Conservation (phyloP, 768 basidiomycete species). For the Arthromyces matolae region DNA sequence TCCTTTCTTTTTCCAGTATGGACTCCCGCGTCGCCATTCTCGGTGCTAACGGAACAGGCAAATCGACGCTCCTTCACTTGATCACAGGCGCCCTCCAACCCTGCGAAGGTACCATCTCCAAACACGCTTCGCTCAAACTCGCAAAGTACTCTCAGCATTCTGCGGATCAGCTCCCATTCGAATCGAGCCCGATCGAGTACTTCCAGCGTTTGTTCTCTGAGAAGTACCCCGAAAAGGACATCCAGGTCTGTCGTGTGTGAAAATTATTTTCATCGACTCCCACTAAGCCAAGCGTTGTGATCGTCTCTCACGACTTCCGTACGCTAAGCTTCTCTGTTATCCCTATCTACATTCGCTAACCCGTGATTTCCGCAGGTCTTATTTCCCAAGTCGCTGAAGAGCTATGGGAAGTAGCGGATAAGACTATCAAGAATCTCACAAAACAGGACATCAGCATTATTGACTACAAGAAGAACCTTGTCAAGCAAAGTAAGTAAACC, state of each 20-base stretch:
- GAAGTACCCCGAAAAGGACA: conserved; percentile 93
- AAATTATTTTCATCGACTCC: background rate
- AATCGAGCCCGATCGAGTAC: conserved; percentile 88
- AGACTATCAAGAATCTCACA: conserved; percentile 89
- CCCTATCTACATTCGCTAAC: background rate
- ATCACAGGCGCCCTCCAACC: conserved; percentile 84
- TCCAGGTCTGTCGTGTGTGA: conserved; percentile 48
- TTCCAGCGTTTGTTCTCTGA: conserved; percentile 75
- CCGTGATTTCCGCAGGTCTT: conserved; percentile 51
- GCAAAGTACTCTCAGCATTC: conserved; percentile 99
- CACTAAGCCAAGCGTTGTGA: conserved; percentile 77
- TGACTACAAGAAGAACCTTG: conserved; percentile 88
- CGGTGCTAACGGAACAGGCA: conserved; percentile 93
- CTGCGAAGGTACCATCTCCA: conserved; percentile 79
- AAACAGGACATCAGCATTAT: conserved; percentile 88
- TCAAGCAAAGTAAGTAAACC: conserved; percentile 69
- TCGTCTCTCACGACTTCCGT: conserved; percentile 99
- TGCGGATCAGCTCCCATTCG: conserved; percentile 96
- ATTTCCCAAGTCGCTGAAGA: conserved; percentile 98
- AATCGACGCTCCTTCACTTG: conserved; percentile 87
- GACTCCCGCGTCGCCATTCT: conserved; percentile 94
- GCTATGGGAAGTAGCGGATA: conserved; percentile 97
- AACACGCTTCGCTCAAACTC: conserved; percentile 87
- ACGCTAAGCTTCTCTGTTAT: background rate
- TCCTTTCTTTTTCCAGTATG: too few relatives aligned